Conservation (phyloP, 352 stramenopile genomes). For the Phytophthora meadii region DNA sequence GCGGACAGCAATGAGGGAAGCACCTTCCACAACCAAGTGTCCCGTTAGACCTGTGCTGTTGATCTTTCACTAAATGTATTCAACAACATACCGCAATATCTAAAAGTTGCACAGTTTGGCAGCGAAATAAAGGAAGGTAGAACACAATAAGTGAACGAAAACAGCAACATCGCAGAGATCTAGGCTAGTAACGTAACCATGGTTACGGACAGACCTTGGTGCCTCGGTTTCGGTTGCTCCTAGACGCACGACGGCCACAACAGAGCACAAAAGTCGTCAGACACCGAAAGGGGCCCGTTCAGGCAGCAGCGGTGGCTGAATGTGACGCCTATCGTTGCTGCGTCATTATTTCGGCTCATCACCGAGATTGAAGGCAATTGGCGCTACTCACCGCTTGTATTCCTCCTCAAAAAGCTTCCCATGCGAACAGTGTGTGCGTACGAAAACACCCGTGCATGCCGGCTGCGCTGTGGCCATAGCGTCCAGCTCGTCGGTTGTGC, state of each 20-base stretch:
- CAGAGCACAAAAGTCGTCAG: constrained; percentile 10
- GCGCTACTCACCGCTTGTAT: constrained; percentile 63
- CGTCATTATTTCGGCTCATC: constrained; percentile 23
- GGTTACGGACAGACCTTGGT: constrained; percentile 36
- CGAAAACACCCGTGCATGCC: constrained; percentile 51
- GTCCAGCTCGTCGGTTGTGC: neutral
- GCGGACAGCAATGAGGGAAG: constrained; percentile 75
- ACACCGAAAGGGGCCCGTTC: neutral
- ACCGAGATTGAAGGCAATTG: neutral
- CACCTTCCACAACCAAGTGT: constrained; percentile 36
- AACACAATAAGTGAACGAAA: neutral
- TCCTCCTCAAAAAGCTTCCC: constrained; percentile 54
- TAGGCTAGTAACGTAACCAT: neutral
- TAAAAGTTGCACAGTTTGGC: constrained; percentile 2
- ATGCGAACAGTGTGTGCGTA: constrained; percentile 47
- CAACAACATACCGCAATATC: constrained; percentile 23
- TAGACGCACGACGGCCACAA: constrained; percentile 7
- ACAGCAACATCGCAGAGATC: neutral
- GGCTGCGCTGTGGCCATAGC: constrained; percentile 21
- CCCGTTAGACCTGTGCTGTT: constrained; percentile 3
- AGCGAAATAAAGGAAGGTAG: neutral
- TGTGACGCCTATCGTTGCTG: neutral
- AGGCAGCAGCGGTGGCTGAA: neutral
- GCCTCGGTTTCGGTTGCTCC: constrained; percentile 56
- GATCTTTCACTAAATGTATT: neutral